Evolutionary conservation across 441 rosid genomes (phyloP).

Genomic region (Isatis lusitanica): DNA sequence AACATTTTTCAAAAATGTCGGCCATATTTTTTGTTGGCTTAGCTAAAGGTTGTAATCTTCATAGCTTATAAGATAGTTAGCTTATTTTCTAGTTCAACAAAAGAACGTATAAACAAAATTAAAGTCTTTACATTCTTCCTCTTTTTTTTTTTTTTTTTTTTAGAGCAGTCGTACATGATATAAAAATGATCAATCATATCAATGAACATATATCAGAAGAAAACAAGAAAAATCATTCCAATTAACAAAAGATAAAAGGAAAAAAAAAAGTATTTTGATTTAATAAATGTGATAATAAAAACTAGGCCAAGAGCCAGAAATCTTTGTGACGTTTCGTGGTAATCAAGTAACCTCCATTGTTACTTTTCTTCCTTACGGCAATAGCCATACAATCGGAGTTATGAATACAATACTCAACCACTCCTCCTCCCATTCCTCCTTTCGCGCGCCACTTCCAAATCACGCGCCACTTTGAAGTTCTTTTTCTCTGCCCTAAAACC

Average conservation of each 20-base stretch:
- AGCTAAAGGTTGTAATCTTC: neutral
- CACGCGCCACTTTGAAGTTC: slow-evolving; percentile 73
- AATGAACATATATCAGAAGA: neutral
- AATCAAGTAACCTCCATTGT: slow-evolving; percentile 88
- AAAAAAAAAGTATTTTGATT: neutral
- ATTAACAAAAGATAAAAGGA: neutral
- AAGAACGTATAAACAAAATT: neutral
- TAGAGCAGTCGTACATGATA: neutral
- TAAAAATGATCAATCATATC: neutral
- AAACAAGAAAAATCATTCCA: neutral
- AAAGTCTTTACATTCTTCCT: slow-evolving; percentile 3
- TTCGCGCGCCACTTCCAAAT: slow-evolving; percentile 76
- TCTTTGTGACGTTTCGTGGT: slow-evolving; percentile 95
- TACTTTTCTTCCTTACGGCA: slow-evolving; percentile 83
- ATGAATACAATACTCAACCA: slow-evolving; percentile 85
- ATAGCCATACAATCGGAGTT: slow-evolving; percentile 88
- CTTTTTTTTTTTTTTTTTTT: neutral
- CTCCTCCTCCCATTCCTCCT: slow-evolving; percentile 52
- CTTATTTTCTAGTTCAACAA: neutral
- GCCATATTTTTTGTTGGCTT: neutral
- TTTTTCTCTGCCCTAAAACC: slow-evolving; percentile 75
- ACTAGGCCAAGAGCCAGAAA: slow-evolving; percentile 91
- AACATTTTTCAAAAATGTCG: neutral
- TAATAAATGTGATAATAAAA: neutral
- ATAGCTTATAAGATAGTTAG: neutral